Percentiles rank a stretch among this genome's conserved stretches.
Conservation (phyloP, 1,139 yeast genomes). For the Yamadazyma jaroonii region DNA sequence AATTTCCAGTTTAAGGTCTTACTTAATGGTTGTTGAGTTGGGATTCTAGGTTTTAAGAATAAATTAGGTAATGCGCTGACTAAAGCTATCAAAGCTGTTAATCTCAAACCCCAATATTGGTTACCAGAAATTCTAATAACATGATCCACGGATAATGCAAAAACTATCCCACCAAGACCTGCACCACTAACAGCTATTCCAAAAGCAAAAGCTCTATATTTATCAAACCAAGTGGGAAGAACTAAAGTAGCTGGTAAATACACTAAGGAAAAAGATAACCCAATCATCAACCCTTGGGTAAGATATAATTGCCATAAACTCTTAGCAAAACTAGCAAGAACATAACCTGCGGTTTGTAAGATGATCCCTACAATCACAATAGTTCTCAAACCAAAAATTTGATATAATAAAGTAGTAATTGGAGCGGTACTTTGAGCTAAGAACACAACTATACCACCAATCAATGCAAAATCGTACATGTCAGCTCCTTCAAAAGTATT, state of each 20-base stretch:
- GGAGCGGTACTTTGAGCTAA: slow-evolving; percentile 62
- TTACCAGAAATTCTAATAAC: slow-evolving; percentile 50
- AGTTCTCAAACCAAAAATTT: slow-evolving; percentile 31
- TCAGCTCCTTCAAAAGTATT: slow-evolving; percentile 57
- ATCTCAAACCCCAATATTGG: slow-evolving; percentile 66
- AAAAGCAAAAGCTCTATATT: slow-evolving; percentile 54
- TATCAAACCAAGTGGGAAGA: slow-evolving; percentile 63
- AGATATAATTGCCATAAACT: slow-evolving; percentile 62
- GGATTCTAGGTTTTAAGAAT: slow-evolving; percentile 46
- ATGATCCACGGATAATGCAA: slow-evolving; percentile 47
- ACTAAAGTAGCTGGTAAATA: slow-evolving; percentile 59
- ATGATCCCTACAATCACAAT: slow-evolving; percentile 47
- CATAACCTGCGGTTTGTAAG: slow-evolving; percentile 53
- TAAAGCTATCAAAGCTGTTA: slow-evolving; percentile 42
- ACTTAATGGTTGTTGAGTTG: slow-evolving; percentile 25
- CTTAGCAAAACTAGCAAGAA: slow-evolving; percentile 64
- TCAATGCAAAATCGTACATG: slow-evolving; percentile 59
- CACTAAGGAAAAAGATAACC: slow-evolving; percentile 57
- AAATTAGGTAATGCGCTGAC: slow-evolving; percentile 23
- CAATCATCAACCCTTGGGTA: slow-evolving; percentile 67
- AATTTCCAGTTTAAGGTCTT: slow-evolving; percentile 20
- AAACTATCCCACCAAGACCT: slow-evolving; percentile 65
- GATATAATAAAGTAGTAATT: slow-evolving; percentile 33
- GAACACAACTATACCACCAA: slow-evolving; percentile 64
- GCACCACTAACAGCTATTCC: slow-evolving; percentile 62